These are phyloP conservation scores for Malassezia vespertilionis DNA, from an alignment of 1,284 basidiomycete species.

Conservation along the genomic window DNA sequence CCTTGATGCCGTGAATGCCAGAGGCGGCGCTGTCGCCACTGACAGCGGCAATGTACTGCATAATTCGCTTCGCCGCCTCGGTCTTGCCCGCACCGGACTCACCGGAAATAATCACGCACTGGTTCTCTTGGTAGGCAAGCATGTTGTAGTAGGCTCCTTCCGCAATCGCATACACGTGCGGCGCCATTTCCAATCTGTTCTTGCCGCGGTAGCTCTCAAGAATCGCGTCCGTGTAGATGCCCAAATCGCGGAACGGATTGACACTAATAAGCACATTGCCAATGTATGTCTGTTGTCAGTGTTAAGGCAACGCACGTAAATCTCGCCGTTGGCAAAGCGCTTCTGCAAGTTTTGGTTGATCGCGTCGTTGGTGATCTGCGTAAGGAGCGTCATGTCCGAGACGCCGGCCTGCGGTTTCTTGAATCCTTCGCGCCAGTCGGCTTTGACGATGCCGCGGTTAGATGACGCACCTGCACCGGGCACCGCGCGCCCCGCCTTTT, in stretches of 20 bases:
- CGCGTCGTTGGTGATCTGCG: slow-evolving; percentile 92
- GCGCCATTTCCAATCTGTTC: slow-evolving; percentile 93
- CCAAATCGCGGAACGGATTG: slow-evolving; percentile 84
- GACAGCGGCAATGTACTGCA: slow-evolving; percentile 99
- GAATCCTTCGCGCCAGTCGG: slow-evolving; percentile 47
- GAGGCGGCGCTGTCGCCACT: slow-evolving; percentile 59
- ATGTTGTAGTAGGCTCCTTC: slow-evolving; percentile 98
- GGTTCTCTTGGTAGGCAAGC: slow-evolving; percentile 98
- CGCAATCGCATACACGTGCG: slow-evolving; percentile 94
- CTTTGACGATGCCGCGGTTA: slow-evolving; percentile 43
- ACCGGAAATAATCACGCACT: slow-evolving; percentile 98
- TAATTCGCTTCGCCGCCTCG: slow-evolving; percentile 59
- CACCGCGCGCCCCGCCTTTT: slow-evolving; percentile 27
- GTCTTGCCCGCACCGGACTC: slow-evolving; percentile 58
- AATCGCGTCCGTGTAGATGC: slow-evolving; percentile 80
- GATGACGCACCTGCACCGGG: slow-evolving; percentile 22
- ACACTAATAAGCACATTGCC: slow-evolving; percentile 95
- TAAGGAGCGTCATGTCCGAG: slow-evolving; percentile 93
- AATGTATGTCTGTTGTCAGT: slow-evolving; percentile 66
- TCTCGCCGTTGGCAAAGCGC: slow-evolving; percentile 84
- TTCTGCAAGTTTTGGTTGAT: slow-evolving; percentile 97
- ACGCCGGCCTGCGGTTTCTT: slow-evolving; percentile 62
- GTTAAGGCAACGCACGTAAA: slow-evolving; percentile 56
- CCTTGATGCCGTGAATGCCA: slow-evolving; percentile 86
- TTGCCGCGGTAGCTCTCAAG: slow-evolving; percentile 84